Base-by-base conservation (phyloP, 176 grass and related monocot genomes). In the Leersia perrieri region DNA sequence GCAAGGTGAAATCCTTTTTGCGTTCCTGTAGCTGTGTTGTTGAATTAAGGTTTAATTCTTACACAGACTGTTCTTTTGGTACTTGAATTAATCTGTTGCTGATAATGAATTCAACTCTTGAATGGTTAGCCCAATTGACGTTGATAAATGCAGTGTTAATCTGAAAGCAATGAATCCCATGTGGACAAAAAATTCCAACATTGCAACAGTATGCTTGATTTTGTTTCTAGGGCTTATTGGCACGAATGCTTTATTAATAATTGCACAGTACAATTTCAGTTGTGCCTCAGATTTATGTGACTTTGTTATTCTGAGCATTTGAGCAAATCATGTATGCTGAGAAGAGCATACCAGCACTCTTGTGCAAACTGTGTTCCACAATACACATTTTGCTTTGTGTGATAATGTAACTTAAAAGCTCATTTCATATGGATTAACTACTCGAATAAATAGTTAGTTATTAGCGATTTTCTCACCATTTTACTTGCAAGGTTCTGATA, bases 1-100 rank as follows among this genome's bases (percentile, higher is more conserved):
- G 25, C 68, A 86, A 86, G 88, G 74, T 86, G 88, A 66, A 78
- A 68, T 49, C n/a, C 27, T 41, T 83, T 53, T 82, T 73, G 58
- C 25, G 18, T 75, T 83, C 11, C 14, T 62, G 31, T 86, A 78
- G 45, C 74, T 77, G 36, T 77, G 27, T 63, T 55, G 33, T 66
- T 78, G 38, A 86, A 68, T 73, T 78, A 39, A 78, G 32, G 45
- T 70, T 90, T 32, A 27, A 68, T 82, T 78, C 66, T 39, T 73
- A 82, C 66, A 73, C 82, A 42, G 47, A 40, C 60, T 77, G 57
- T 58, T 89, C 33, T 73, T 79, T 66, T 78, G 72, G 45, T 73
- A 47, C 78, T 73, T 78, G 32, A 31, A 77, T 67, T n/a, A 40
- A 82, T 73, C 60, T 61, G 68, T 60, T 84, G 28, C 60, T 63